phyloP scores from a whole-genome alignment of 164 flowering plant species.

The Vitis rotundifolia region DNA sequence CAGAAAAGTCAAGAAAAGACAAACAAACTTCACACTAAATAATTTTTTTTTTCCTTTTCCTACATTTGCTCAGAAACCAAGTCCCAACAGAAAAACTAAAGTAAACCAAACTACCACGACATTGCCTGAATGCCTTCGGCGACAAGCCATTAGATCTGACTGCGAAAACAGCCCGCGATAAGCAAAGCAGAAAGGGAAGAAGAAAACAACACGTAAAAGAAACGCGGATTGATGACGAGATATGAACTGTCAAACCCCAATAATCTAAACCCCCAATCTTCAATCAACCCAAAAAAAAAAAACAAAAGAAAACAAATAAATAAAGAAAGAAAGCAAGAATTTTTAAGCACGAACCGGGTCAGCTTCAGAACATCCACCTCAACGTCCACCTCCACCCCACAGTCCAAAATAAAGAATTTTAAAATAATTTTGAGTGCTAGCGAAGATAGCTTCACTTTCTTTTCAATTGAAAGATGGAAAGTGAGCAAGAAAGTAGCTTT shows the following conservation, averaged over 20 bases:
- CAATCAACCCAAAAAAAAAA: not conserved
- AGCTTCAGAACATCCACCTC: slow-evolving; percentile 17
- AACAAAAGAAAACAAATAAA: slow-evolving; percentile 1
- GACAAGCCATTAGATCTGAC: slow-evolving; percentile 26
- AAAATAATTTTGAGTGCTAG: too few relatives aligned
- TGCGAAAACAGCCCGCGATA: not conserved
- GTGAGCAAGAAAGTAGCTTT: slow-evolving; percentile 8
- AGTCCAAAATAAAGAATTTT: not conserved
- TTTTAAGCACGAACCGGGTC: slow-evolving; percentile 12
- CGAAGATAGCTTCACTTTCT: too few relatives aligned
- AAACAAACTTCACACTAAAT: not conserved
- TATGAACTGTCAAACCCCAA: slow-evolving; percentile 39
- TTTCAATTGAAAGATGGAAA: not conserved
- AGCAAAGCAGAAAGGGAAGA: slow-evolving; percentile 5
- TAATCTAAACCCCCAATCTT: slow-evolving; percentile 12
- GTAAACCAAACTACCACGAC: slow-evolving; percentile 6
- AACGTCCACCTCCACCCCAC: slow-evolving; percentile 14
- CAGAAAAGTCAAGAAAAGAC: not conserved
- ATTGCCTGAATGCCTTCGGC: slow-evolving; percentile 7
- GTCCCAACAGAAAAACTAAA: not conserved
- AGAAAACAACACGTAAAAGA: slow-evolving; percentile 21
- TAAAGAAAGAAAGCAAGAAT: not conserved
- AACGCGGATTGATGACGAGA: slow-evolving; percentile 35
- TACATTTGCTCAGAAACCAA: not conserved
- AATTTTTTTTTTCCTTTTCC: too few relatives aligned